Base-by-base conservation (phyloP, 495 filamentous ascomycete species). In the Acidomyces sp. region DNA sequence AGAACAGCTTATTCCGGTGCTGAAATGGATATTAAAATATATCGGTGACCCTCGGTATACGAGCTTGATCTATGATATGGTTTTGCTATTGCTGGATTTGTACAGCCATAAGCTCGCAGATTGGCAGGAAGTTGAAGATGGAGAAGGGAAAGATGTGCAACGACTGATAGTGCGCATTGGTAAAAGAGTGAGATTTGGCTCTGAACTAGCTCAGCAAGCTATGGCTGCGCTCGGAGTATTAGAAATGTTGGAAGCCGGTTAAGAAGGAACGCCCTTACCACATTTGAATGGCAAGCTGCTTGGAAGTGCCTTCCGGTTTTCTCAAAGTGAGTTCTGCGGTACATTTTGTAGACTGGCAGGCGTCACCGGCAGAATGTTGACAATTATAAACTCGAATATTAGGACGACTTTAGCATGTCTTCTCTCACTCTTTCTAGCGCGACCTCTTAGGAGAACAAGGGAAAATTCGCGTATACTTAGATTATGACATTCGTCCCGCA, bases 81-180 rank as follows among this genome's bases (percentile, higher is more conserved):
- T 73, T 13, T 70, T 87, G 52, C 69, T 85, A 30, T 62, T 95
- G 20, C 59, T 94, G 16, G 86, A 96, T 52, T 68, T 95, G 35
- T 97, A 96, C 62, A 74, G 80, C 9, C 74, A 82, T 39, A 80
- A 85, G 46, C 65, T 90, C 37, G 82, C 72, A 18, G 77, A 79
- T 6, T 51, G 48, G 48, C 34, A 39, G 27, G 42, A 37, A 6
- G 22, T 3, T 9, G 40, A 26, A 2, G 27, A 41, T 32, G 40
- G 25, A 1, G 37, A 41, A 2, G 48, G 23, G 10, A 37, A 28
- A 16, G 37, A 51, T 15, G 41, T 45, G 1, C 11, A 29, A 30
- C 3, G n/a, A 27, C 16, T 52, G 4, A 28, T 52, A 12, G 43
- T 34, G 37, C 28, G 38, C 29, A 27, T 52, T 10, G 34, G 15